These are phyloP conservation scores for Fusarium hostae DNA, from an alignment of 2,329 filamentous ascomycete species.

Conservation along the genomic window DNA sequence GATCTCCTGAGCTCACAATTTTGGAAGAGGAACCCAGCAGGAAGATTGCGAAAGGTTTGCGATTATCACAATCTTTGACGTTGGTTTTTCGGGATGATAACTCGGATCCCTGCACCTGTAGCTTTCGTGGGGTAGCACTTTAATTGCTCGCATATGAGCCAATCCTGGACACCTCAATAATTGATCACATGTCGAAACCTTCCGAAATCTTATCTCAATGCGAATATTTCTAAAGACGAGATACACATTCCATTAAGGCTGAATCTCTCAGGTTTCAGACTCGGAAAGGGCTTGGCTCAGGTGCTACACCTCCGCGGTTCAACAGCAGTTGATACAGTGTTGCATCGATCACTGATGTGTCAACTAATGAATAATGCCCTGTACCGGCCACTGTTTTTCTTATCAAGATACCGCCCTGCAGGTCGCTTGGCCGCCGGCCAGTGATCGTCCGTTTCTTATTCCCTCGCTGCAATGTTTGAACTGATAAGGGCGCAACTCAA, in stretches of 20 bases:
- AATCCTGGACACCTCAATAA: neutral
- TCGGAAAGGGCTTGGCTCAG: neutral
- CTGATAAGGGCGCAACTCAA: slow-evolving; percentile 16
- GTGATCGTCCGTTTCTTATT: neutral
- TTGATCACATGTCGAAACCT: neutral
- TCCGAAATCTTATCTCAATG: neutral
- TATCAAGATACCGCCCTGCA: slow-evolving; percentile 18
- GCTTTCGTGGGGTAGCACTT: neutral
- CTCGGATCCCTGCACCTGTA: neutral
- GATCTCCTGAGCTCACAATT: too few species aligned
- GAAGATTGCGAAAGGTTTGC: neutral
- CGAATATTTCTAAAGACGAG: neutral
- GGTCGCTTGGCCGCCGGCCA: slow-evolving; percentile 15
- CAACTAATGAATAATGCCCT: slow-evolving; percentile 25
- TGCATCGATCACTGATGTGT: slow-evolving; percentile 9
- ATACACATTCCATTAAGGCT: neutral
- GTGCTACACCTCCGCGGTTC: slow-evolving; percentile 15
- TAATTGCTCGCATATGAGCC: neutral
- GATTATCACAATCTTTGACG: neutral
- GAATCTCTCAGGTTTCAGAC: neutral
- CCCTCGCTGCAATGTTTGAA: neutral
- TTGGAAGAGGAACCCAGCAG: too few species aligned
- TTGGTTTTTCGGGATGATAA: neutral
- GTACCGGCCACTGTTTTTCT: neutral
- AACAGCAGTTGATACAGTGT: neutral